Conservation (phyloP, 2,329 filamentous ascomycete species). For the Arthrobotrys musiformis region DNA sequence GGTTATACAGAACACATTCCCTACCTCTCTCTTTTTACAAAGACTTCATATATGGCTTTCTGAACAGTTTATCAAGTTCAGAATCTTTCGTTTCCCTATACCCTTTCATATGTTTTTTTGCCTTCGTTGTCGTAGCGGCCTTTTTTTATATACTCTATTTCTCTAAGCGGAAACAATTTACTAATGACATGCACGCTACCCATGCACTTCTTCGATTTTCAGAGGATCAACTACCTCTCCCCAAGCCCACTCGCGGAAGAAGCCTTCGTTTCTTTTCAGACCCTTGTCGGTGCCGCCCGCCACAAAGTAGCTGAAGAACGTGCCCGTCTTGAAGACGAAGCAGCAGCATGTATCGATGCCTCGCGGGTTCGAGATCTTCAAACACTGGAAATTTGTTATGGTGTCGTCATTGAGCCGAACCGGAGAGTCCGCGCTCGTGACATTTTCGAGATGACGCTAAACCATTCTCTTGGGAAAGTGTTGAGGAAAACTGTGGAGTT, state of each 20-base stretch:
- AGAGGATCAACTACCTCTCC: slow-evolving; percentile 60
- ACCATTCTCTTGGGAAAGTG: slow-evolving; percentile 88
- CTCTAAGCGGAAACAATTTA: slow-evolving; percentile 1
- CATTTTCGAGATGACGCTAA: slow-evolving; percentile 83
- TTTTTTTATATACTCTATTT: slow-evolving; percentile 6
- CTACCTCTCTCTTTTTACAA: neutral
- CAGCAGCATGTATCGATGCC: slow-evolving; percentile 83
- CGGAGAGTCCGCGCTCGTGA: slow-evolving; percentile 90
- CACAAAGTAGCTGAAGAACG: slow-evolving; percentile 78
- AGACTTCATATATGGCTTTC: neutral
- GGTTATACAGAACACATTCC: slow-evolving; percentile 3
- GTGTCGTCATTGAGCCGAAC: slow-evolving; percentile 76
- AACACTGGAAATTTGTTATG: slow-evolving; percentile 76
- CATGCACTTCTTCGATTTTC: slow-evolving; percentile 42
- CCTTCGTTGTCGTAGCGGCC: neutral
- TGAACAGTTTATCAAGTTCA: neutral
- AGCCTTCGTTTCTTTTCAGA: slow-evolving; percentile 73
- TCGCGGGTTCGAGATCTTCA: slow-evolving; percentile 81
- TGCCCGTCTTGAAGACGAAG: slow-evolving; percentile 82
- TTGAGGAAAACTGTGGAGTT: slow-evolving; percentile 90
- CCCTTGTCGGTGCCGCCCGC: slow-evolving; percentile 79
- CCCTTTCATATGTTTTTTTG: neutral
- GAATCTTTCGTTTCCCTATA: neutral
- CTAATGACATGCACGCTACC: slow-evolving; percentile 43
- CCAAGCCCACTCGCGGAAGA: slow-evolving; percentile 69